Conservation (phyloP, 2,329 filamentous ascomycete genomes). For the Fusarium cicatricum region DNA sequence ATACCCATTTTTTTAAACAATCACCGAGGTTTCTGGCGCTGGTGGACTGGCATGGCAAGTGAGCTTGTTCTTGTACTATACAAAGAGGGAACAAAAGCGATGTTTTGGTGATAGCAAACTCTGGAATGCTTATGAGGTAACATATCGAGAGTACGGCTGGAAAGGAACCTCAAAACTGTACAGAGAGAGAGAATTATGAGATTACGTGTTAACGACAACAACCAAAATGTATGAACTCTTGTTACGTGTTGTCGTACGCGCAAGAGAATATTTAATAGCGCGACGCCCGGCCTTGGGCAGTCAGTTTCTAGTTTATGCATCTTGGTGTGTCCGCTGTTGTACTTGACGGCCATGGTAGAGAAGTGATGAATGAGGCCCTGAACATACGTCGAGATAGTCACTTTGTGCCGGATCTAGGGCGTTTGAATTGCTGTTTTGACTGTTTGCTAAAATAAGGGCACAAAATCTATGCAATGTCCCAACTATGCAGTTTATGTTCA, state of each 20-base stretch:
- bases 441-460: too few species aligned
- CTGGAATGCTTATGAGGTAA: background rate
- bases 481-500: background rate
- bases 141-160: too few species aligned
- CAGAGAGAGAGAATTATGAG: background rate
- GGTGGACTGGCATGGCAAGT: background rate
- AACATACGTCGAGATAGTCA: too few species aligned
- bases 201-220: conserved; percentile 8
- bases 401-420: too few species aligned
- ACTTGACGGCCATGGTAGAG: too few species aligned
- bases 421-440: too few species aligned
- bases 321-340: too few species aligned
- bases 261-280: background rate
- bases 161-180: too few species aligned
- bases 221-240: conserved; percentile 6
- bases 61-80: conserved; percentile 1
- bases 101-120: background rate
- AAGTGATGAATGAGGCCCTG: too few species aligned
- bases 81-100: background rate
- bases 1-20: conserved; percentile 30
- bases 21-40: background rate
- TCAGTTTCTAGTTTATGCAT: background rate
- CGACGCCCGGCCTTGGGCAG: background rate
- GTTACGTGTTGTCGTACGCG: background rate
- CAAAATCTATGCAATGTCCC: too few species aligned